Evolutionary conservation across 768 basidiomycete species (phyloP), one percentile per base, ranked within the genome.

Genomic region (Russula olivacea): DNA sequence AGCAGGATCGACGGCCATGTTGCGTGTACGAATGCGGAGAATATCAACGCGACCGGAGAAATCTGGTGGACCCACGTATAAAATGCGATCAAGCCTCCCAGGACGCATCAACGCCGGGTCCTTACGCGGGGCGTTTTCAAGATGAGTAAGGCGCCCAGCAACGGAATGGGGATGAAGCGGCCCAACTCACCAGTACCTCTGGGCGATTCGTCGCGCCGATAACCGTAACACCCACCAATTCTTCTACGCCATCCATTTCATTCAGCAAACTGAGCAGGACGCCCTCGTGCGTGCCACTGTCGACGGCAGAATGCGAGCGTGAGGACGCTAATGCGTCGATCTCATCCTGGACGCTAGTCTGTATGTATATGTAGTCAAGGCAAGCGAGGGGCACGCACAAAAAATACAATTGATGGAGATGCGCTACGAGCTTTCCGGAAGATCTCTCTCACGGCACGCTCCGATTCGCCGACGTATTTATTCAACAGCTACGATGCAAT

Each of bases 231-330:
- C 95, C 94, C 19, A 89, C 78, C 21, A 98, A 79, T 74, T 96
- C 93, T 74, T 98, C 92, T 0, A 98, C 90, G 21, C 97, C 97
- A 71, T 98, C 97, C 93, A 98, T 98, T 72, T 99, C 97, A 71
- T 96, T 98, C 60, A 99, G 73, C 14, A 99, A 78, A 64, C 87
- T 96, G 1, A 95, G 95, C 9, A 99, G 80, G 14, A 98, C 93
- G 9, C 97, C 94, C 68, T 92, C 89, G 68, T 93, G 89, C 0
- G 76, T 73, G 47, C 85, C 85, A 2, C 76, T 75, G 17, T 84
- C 82, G 8, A 71, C 72, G 34, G 30, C 19, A 50, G 84, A 83
- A 2, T 82, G 80, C 0, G 76, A 78, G 36, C 97, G 83, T 0
- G 92, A 86, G 0, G 85, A 84, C 2, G 91, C 95, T 1, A 99